Conservation (phyloP, 371 early-diverging fungal species). For the Fennellomyces sp. region DNA sequence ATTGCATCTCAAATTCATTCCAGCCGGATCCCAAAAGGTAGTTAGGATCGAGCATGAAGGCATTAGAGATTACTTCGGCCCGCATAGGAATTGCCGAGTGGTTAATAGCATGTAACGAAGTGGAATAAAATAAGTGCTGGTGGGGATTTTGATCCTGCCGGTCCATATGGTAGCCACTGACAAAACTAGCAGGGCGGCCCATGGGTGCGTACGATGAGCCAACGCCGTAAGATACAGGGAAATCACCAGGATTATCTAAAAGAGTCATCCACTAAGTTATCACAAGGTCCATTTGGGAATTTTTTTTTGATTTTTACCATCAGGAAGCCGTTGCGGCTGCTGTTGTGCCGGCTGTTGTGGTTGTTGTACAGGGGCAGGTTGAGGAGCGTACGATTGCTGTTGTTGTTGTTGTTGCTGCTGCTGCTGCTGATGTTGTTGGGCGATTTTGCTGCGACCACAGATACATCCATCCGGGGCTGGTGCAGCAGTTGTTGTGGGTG, state of each 20-base stretch:
- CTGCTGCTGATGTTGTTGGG: neutral
- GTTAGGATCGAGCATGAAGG: constrained; percentile 32
- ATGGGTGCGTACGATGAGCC: constrained; percentile 3
- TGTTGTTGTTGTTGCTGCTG: neutral
- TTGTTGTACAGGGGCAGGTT: neutral
- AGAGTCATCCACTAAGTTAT: too few species aligned
- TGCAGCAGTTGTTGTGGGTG: neutral
- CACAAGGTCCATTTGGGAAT: neutral
- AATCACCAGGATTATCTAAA: constrained; percentile 1
- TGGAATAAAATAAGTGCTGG: constrained; percentile 29
- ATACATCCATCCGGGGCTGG: constrained; percentile 11
- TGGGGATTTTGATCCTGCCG: constrained; percentile 50
- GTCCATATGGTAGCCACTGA: constrained; percentile 17
- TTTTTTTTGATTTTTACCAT: neutral
- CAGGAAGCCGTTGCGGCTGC: neutral
- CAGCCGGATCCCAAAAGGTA: constrained; percentile 25
- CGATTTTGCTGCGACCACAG: constrained; percentile 8
- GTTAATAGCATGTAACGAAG: constrained; percentile 30
- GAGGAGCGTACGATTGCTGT: neutral
- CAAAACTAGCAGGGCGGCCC: neutral
- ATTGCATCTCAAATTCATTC: constrained; percentile 32
- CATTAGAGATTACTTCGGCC: constrained; percentile 22
- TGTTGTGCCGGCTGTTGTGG: neutral
- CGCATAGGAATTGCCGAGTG: constrained; percentile 23
- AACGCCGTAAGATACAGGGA: neutral